phyloP scores from a whole-genome alignment of 2,329 filamentous ascomycete genomes.

The Pseudocercospora macadamiae region DNA sequence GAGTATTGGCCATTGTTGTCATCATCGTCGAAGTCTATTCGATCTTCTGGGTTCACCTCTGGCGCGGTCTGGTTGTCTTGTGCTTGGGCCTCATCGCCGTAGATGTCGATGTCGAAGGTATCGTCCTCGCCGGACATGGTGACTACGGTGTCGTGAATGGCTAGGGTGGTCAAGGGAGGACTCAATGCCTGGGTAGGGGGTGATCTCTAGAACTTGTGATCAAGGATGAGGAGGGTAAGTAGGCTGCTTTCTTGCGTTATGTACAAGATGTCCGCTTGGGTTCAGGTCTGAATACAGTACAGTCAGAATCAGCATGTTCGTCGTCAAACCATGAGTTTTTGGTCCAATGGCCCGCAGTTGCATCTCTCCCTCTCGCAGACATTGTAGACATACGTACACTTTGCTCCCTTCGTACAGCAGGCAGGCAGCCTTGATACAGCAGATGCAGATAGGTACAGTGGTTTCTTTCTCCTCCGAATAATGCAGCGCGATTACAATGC shows the following conservation, averaged over 20 bases:
- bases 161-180: conserved; percentile 1
- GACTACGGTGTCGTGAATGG: conserved; percentile 13
- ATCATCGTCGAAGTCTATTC: conserved; percentile 30
- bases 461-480: conserved; percentile 3
- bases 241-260: conserved; percentile 21
- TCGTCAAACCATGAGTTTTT: conserved; percentile 1
- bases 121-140: conserved; percentile 61
- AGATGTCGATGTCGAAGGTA: conserved; percentile 73
- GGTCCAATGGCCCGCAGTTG: conserved; percentile 3
- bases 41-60: conserved; percentile 34
- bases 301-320: conserved; percentile 26
- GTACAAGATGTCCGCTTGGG: conserved; percentile 26
- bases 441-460: conserved; percentile 9
- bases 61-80: conserved; percentile 28
- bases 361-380: conserved; percentile 15
- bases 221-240: neutral
- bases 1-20: conserved; percentile 6
- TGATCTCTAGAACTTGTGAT: neutral
- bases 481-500: neutral
- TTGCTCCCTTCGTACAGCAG: conserved; percentile 7
- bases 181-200: neutral
- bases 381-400: conserved; percentile 31
- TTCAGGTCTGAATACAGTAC: conserved; percentile 29
- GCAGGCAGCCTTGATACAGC: conserved; percentile 1
- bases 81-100: conserved; percentile 58